A percentile compares a stretch with the other conserved stretches of the same genome.
phyloP scores from a whole-genome alignment of 176 grass and related monocot genomes.

The Oropetium thomaeum region DNA sequence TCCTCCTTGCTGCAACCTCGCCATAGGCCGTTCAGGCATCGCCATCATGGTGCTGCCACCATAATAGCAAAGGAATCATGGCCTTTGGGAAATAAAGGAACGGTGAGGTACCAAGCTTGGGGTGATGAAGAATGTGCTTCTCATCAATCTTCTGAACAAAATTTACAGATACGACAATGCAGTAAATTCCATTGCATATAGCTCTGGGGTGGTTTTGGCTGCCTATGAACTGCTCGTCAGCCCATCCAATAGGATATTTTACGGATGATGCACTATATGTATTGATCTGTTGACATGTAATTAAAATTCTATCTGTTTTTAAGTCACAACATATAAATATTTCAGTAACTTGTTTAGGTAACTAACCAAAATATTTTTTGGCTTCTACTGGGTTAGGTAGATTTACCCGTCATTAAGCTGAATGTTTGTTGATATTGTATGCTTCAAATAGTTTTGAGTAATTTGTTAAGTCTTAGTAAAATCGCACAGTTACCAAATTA shows the following conservation, averaged over 20 bases:
- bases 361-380: background rate
- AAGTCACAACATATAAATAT: background rate
- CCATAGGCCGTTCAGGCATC: background rate
- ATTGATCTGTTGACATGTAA: background rate
- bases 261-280: background rate
- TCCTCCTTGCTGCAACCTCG: background rate
- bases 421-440: background rate
- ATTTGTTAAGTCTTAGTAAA: background rate
- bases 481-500: background rate
- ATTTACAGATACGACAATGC: background rate
- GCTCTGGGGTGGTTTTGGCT: background rate
- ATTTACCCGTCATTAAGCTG: background rate
- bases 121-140: background rate
- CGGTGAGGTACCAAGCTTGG: background rate
- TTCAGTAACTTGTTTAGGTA: background rate
- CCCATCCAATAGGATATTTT: conserved; percentile 1
- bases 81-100: too few species aligned
- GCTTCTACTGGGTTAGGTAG: background rate
- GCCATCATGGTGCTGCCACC: background rate
- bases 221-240: conserved; percentile 7
- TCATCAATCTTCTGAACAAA: background rate
- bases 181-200: background rate
- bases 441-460: background rate
- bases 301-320: background rate
- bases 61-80: too few species aligned